These are phyloP conservation scores for Hemisphaericaspora xylofermentans DNA, from an alignment of 1,139 yeast genomes.

Conservation along the genomic window DNA sequence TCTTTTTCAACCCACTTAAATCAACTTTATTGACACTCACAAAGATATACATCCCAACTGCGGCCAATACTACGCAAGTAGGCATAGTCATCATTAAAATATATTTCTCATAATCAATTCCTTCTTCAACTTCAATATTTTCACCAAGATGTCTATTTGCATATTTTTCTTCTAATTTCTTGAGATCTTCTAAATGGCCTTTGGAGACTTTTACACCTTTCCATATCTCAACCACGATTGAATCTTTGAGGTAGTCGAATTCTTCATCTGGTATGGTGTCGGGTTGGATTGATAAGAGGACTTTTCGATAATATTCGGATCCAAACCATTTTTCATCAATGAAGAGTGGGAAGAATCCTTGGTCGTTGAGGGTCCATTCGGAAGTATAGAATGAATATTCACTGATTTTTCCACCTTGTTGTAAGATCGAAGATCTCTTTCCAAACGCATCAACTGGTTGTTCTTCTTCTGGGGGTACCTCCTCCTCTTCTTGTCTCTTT, in stretches of 20 bases:
- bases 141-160: conserved; percentile 30
- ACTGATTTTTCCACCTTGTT: conserved; percentile 37
- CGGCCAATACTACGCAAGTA: conserved; percentile 62
- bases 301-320: conserved; percentile 47
- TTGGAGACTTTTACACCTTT: conserved; percentile 61
- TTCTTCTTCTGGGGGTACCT: conserved; percentile 3
- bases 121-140: conserved; percentile 53
- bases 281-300: conserved; percentile 69
- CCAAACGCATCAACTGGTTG: neutral
- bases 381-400: conserved; percentile 59
- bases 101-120: conserved; percentile 64
- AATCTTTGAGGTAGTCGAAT: conserved; percentile 51
- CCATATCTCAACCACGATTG: conserved; percentile 55
- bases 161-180: conserved; percentile 38
- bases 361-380: conserved; percentile 67
- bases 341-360: conserved; percentile 64
- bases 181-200: conserved; percentile 54
- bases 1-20: conserved; percentile 49
- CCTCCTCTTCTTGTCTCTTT: conserved; percentile 30
- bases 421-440: conserved; percentile 38
- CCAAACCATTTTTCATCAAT: conserved; percentile 62
- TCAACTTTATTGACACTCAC: conserved; percentile 53
- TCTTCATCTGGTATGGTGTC: conserved; percentile 64
- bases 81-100: conserved; percentile 69
- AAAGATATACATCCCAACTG: conserved; percentile 63